Percentiles rank a stretch among this genome's conserved stretches.
Conservation (phyloP, 208 protist genomes). For the Leishmania tarentolae region DNA sequence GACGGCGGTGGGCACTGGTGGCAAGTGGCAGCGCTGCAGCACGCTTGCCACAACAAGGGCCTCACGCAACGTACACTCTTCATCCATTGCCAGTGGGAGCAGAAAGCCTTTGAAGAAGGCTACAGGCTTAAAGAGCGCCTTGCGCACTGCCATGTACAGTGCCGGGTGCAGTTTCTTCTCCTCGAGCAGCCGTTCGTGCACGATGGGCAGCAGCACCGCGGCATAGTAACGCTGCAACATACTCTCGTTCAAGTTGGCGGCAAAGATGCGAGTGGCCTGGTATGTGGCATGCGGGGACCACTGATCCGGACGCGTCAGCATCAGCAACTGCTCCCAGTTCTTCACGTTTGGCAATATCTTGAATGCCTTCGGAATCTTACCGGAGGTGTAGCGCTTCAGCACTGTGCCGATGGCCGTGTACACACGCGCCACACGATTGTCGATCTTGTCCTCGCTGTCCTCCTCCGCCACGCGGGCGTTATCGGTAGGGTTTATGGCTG, state of each 20-base stretch:
- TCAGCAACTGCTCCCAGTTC: slow-evolving; percentile 98
- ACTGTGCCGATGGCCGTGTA: slow-evolving; percentile 95
- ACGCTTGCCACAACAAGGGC: slow-evolving; percentile 95
- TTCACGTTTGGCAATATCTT: slow-evolving; percentile 97
- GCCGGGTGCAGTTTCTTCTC: slow-evolving; percentile 97
- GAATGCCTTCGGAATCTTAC: slow-evolving; percentile 99
- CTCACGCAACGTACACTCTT: slow-evolving; percentile 95
- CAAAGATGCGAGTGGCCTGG: slow-evolving; percentile 97
- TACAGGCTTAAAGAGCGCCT: slow-evolving; percentile 98
- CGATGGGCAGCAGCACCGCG: slow-evolving; percentile 97
- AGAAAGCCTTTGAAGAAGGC: slow-evolving; percentile 99
- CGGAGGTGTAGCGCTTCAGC: slow-evolving; percentile 95
- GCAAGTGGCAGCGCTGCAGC: slow-evolving; percentile 93
- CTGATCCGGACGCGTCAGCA: slow-evolving; percentile 95
- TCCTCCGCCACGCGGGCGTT: slow-evolving; percentile 20
- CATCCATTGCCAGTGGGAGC: slow-evolving; percentile 95
- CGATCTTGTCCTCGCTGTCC: slow-evolving; percentile 53
- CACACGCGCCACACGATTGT: slow-evolving; percentile 86
- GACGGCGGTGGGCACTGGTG: slow-evolving; percentile 88
- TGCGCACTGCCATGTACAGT: slow-evolving; percentile 97
- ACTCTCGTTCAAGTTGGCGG: slow-evolving; percentile 95
- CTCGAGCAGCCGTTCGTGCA: slow-evolving; percentile 78
- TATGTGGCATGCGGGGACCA: slow-evolving; percentile 97
- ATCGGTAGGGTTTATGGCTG: slow-evolving; percentile 13
- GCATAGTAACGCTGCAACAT: slow-evolving; percentile 98